Evolutionary conservation across 805 yeast genomes (phyloP).

Genomic region (Cyberlindnera bimundalis): DNA sequence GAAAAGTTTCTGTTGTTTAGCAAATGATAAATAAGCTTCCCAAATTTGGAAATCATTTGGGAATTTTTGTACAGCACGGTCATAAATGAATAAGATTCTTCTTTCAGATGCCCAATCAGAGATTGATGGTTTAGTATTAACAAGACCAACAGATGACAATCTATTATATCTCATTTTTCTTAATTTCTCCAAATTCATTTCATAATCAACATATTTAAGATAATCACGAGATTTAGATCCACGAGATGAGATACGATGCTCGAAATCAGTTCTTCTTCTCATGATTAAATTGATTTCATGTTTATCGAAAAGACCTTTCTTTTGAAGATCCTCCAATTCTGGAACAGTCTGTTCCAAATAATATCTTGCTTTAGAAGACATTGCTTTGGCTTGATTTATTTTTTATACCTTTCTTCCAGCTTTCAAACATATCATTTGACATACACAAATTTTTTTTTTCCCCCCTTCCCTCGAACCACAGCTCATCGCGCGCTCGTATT

Average conservation of each 20-base stretch:
- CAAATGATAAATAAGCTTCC: conserved; percentile 69
- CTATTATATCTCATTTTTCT: conserved; percentile 69
- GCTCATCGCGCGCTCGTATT: too few relatives aligned
- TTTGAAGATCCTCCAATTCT: conserved; percentile 83
- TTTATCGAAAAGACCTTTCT: conserved; percentile 76
- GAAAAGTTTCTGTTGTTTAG: conserved; percentile 63
- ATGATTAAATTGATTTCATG: conserved; percentile 80
- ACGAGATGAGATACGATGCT: conserved; percentile 82
- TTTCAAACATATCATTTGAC: too few relatives aligned
- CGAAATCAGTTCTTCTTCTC: conserved; percentile 94
- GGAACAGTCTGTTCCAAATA: conserved; percentile 74
- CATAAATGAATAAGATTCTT: conserved; percentile 76
- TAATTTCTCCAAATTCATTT: conserved; percentile 70
- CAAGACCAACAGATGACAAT: conserved; percentile 48
- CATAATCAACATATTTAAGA: conserved; percentile 75
- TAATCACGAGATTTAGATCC: conserved; percentile 79
- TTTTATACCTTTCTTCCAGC: too few relatives aligned
- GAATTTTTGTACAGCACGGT: conserved; percentile 75
- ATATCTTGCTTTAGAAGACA: conserved; percentile 45
- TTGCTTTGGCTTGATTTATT: not conserved
- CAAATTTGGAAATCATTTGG: conserved; percentile 78
- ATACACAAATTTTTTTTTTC: not conserved
- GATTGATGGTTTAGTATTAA: conserved; percentile 58
- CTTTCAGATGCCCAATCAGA: conserved; percentile 87
- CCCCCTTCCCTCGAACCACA: too few relatives aligned